These are phyloP conservation scores for Ophiostoma tasmaniense DNA, from an alignment of 2,329 filamentous ascomycete genomes.

Conservation along the genomic window DNA sequence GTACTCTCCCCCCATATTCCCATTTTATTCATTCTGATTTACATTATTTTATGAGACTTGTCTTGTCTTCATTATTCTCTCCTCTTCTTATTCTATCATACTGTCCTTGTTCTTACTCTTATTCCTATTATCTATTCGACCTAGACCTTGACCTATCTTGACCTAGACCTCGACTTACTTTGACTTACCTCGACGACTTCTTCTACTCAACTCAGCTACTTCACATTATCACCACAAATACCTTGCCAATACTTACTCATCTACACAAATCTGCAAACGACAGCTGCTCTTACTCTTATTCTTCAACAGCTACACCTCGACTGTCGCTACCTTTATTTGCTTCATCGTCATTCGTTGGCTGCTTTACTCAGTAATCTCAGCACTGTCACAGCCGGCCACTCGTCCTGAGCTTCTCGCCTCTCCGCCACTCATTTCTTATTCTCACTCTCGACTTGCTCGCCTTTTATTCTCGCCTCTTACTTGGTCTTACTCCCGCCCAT, in stretches of 20 bases:
- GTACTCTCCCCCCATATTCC: not conserved
- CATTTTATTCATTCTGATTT: not conserved
- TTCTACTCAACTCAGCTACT: not conserved
- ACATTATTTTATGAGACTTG: not conserved
- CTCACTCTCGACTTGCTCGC: not conserved
- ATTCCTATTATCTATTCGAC: not conserved
- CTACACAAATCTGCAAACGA: not conserved
- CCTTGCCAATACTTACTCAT: not conserved
- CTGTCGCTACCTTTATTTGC: not conserved
- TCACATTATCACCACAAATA: not conserved
- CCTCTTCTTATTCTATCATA: not conserved
- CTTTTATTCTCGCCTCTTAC: not conserved
- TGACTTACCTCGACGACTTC: not conserved
- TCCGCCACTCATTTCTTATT: not conserved
- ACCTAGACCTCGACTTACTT: not conserved
- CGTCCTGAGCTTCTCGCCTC: not conserved
- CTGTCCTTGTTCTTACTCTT: not conserved
- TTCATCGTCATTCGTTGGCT: not conserved
- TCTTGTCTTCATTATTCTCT: slow-evolving; percentile 1
- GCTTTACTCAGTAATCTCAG: not conserved
- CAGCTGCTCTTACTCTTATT: not conserved
- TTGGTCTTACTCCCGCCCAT: not conserved
- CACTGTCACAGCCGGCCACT: not conserved
- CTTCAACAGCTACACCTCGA: not conserved
- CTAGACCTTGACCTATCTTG: not conserved